Conservation (phyloP, 345 rosid species). For the Excoecaria agallocha region DNA sequence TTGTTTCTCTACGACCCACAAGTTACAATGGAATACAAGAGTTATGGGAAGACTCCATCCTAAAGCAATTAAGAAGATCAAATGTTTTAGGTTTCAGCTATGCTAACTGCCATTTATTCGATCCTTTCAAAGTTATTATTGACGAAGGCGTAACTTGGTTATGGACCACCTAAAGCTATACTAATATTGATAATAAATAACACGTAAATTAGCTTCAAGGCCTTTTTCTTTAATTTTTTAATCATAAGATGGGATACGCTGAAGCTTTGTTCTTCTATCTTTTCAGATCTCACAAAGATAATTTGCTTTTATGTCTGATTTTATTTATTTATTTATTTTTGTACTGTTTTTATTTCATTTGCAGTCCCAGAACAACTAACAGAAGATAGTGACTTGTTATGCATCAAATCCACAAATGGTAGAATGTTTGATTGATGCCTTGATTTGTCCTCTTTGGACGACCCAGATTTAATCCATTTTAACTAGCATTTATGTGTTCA, state of each 20-base stretch:
- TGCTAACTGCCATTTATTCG: no score
- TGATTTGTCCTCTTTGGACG: conserved; percentile 46
- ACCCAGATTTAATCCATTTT: conserved; percentile 34
- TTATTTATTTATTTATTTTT: background rate
- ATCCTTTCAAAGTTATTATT: no score
- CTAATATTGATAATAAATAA: background rate
- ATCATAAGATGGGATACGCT: background rate
- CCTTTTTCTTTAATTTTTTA: background rate
- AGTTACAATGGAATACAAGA: no score
- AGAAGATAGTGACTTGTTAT: conserved; percentile 51
- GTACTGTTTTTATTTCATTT: no score
- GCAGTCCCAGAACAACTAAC: conserved; percentile 47
- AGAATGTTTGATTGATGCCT: conserved; percentile 36
- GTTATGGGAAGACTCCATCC: no score
- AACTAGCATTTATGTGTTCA: background rate
- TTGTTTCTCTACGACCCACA: no score
- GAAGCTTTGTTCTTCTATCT: conserved; percentile 1
- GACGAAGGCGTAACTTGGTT: no score
- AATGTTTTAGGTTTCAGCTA: no score
- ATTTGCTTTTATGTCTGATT: conserved; percentile 19
- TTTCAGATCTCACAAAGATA: conserved; percentile 12
- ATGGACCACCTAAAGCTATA: no score
- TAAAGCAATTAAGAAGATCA: no score
- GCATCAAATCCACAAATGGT: conserved; percentile 24
- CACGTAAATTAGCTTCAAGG: background rate